Conservation (phyloP, 768 basidiomycete genomes). For the button mushroom (Agaricus bisporus) region DNA sequence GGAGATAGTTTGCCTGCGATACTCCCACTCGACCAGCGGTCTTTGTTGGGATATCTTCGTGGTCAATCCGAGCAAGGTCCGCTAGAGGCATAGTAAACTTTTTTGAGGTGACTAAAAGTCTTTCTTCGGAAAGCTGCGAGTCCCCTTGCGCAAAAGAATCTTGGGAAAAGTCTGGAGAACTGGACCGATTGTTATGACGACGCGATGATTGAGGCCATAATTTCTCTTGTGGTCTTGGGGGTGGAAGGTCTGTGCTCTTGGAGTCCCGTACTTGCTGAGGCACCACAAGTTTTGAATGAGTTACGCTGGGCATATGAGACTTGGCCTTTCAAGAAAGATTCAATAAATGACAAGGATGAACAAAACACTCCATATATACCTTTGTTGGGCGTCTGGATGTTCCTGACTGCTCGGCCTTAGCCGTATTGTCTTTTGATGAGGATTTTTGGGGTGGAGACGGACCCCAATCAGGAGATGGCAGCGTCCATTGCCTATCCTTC, state of each 20-base stretch:
- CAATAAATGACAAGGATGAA: not conserved
- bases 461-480: conserved; percentile 17
- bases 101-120: conserved; percentile 38
- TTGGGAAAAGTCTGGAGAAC: conserved; percentile 33
- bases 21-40: not conserved
- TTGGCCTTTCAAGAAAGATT: conserved; percentile 11
- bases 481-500: conserved; percentile 2
- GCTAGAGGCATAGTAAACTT: conserved; percentile 55
- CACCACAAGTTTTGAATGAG: conserved; percentile 12
- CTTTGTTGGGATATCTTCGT: conserved; percentile 10
- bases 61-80: conserved; percentile 36
- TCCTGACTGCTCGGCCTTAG: conserved; percentile 11
- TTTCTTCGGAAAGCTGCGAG: conserved; percentile 41
- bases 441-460: conserved; percentile 17
- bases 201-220: conserved; percentile 10
- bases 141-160: conserved; percentile 58
- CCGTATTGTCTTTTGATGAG: not conserved
- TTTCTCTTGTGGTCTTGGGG: conserved; percentile 9
- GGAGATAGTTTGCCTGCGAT: not conserved
- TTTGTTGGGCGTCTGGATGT: conserved; percentile 13
- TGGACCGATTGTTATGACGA: not conserved
- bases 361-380: not conserved
- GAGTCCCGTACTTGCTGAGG: not conserved
- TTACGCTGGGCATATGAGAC: conserved; percentile 7
- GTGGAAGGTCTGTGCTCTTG: not conserved